A percentile compares a stretch with the other conserved stretches of the same genome.
These are phyloP conservation scores for Neurospora tetraspora DNA, from an alignment of 495 filamentous ascomycete genomes.

Conservation along the genomic window DNA sequence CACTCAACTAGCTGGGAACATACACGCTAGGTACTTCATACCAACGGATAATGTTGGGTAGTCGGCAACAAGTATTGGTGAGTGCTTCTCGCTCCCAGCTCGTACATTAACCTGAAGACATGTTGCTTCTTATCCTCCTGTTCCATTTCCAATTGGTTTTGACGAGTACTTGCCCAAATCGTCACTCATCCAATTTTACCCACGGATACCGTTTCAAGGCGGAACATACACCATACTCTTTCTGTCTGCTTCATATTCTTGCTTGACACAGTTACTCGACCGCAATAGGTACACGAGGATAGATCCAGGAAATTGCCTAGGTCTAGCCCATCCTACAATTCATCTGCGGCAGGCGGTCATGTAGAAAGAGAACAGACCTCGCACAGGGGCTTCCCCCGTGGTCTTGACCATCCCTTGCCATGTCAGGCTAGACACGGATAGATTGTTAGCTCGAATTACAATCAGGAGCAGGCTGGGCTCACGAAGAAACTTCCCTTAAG, in stretches of 20 bases:
- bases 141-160: neutral
- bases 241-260: neutral
- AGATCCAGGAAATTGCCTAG: neutral
- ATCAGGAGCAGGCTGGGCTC: neutral
- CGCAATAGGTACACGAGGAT: neutral
- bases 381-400: neutral
- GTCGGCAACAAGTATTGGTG: neutral
- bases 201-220: neutral
- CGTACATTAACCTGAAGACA: neutral
- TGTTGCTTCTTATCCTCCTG: neutral
- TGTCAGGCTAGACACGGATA: neutral
- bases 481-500: too few species aligned
- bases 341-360: neutral
- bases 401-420: neutral
- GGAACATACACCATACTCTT: neutral
- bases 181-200: neutral
- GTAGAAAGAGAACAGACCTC: neutral
- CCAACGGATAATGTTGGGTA: neutral
- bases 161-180: neutral
- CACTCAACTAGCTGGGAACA: neutral
- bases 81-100: neutral
- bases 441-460: neutral
- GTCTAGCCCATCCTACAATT: neutral
- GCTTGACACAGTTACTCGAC: neutral
- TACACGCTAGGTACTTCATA: neutral